phyloP scores from a whole-genome alignment of 1,139 yeast species.

The Debaryomycetaceae sp. region DNA sequence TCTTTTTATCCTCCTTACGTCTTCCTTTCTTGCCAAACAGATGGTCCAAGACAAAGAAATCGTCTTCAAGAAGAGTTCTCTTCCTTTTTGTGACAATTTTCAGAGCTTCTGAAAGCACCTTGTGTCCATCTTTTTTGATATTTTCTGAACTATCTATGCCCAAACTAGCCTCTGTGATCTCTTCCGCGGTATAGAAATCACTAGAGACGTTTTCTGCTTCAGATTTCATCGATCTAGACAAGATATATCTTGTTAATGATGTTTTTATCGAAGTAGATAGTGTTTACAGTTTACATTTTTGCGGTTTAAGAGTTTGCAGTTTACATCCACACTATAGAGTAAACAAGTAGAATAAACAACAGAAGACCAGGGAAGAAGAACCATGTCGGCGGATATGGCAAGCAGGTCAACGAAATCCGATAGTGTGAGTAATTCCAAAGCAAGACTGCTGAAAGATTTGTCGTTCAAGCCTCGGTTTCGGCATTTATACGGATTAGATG shows the following conservation, averaged over 20 bases:
- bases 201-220: constrained; percentile 4
- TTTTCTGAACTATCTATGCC: neutral
- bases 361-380: neutral
- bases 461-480: constrained; percentile 35
- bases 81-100: constrained; percentile 7
- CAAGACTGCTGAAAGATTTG: constrained; percentile 19
- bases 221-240: constrained; percentile 2
- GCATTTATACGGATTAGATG: constrained; percentile 34
- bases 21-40: constrained; percentile 18
- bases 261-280: neutral
- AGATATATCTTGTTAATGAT: neutral
- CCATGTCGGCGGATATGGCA: neutral
- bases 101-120: no score
- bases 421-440: neutral
- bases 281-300: constrained; percentile 5
- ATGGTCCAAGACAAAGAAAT: constrained; percentile 26
- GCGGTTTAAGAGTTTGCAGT: neutral
- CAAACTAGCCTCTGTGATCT: neutral
- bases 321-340: neutral
- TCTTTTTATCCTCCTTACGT: constrained; percentile 9
- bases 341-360: neutral
- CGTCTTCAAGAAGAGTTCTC: constrained; percentile 19
- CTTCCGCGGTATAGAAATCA: constrained; percentile 6
- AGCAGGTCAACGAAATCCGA: neutral
- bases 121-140: neutral